A percentile compares a stretch with the other conserved stretches of the same genome.
Conservation (phyloP, 2,329 filamentous ascomycete species). For the Diaporthe vaccinii region DNA sequence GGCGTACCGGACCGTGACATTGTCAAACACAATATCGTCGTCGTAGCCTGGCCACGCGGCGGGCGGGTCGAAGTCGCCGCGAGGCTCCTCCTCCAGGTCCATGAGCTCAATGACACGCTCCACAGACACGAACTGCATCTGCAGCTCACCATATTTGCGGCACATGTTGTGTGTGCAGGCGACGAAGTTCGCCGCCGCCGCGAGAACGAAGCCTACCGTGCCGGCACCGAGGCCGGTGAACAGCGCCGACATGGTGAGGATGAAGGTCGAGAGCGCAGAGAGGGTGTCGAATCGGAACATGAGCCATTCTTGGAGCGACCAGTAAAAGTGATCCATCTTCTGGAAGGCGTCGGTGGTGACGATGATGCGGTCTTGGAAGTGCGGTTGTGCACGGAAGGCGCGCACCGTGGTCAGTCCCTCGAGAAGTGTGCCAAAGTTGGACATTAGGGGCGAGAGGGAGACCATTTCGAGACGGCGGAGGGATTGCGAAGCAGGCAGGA, state of each 20-base stretch:
- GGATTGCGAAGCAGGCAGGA: constrained; percentile 86
- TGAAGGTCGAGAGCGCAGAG: constrained; percentile 80
- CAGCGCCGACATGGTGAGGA: constrained; percentile 80
- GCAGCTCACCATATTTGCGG: constrained; percentile 83
- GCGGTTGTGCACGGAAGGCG: constrained; percentile 82
- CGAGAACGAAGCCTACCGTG: constrained; percentile 85
- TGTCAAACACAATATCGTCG: constrained; percentile 81
- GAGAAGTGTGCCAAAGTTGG: constrained; percentile 90
- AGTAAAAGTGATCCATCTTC: constrained; percentile 97
- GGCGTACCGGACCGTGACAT: constrained; percentile 85
- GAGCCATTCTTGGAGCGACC: constrained; percentile 88
- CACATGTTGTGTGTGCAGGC: constrained; percentile 80
- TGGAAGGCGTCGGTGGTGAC: constrained; percentile 89
- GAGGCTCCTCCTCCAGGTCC: constrained; percentile 80
- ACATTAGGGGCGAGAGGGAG: constrained; percentile 88
- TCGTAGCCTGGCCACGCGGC: constrained; percentile 81
- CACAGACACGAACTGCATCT: constrained; percentile 93
- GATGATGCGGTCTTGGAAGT: constrained; percentile 86
- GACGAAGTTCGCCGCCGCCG: constrained; percentile 78
- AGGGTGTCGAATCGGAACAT: constrained; percentile 82
- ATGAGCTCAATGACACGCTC: constrained; percentile 88
- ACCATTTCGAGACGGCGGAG: constrained; percentile 90
- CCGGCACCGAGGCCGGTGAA: constrained; percentile 82
- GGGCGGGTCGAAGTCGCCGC: constrained; percentile 76
- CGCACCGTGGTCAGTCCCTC: constrained; percentile 89